Percentiles rank a stretch among this genome's conserved stretches.
Evolutionary conservation across 345 rosid species (phyloP).

Genomic region (Citrus mangshanensis): DNA sequence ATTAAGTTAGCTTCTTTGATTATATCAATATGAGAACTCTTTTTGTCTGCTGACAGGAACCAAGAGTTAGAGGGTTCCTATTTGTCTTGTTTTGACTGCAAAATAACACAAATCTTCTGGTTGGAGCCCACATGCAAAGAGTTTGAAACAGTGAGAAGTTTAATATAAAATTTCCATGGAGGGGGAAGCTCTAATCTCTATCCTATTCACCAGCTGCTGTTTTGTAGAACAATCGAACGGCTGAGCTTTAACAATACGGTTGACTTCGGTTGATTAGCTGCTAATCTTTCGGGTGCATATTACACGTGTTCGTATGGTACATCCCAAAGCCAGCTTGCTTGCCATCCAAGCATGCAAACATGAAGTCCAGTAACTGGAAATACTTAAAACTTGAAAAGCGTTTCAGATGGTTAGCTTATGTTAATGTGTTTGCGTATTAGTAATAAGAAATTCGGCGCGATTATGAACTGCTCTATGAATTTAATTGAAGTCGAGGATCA

Average conservation of each 20-base stretch:
- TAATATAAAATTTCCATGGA: neutral
- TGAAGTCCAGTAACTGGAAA: neutral
- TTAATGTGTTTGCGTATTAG: too few species aligned
- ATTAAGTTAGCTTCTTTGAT: neutral
- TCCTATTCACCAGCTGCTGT: neutral
- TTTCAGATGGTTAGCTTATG: neutral
- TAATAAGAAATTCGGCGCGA: too few species aligned
- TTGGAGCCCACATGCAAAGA: conserved; percentile 9
- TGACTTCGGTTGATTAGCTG: conserved; percentile 16
- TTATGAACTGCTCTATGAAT: too few species aligned
- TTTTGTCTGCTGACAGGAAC: neutral
- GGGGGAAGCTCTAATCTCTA: neutral
- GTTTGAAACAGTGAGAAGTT: neutral
- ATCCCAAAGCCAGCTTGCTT: neutral
- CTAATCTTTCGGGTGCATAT: neutral
- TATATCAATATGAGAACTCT: neutral
- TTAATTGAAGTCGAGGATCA: too few species aligned
- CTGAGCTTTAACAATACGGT: neutral
- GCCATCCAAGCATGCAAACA: too few species aligned
- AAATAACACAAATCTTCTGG: conserved; percentile 6
- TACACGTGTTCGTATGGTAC: neutral
- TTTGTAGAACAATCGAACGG: conserved; percentile 10
- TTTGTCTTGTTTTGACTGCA: conserved; percentile 18
- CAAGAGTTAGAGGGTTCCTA: conserved; percentile 15
- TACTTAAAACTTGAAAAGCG: neutral